phyloP scores from a whole-genome alignment of 2,329 filamentous ascomycete genomes.

The Xylaria sp. region DNA sequence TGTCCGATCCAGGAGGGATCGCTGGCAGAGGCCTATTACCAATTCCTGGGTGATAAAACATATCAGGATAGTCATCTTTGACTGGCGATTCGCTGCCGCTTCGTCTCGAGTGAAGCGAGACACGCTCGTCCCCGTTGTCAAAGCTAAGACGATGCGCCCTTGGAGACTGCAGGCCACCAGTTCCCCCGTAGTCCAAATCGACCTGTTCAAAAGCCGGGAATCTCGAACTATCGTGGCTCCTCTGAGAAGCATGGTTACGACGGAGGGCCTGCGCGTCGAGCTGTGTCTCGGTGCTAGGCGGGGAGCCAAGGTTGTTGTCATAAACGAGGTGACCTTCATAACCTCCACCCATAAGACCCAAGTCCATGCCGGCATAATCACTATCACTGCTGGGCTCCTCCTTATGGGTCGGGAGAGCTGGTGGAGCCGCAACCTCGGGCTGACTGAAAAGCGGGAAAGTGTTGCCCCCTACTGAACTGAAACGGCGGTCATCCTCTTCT shows the following conservation, averaged over 20 bases:
- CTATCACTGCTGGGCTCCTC: slow-evolving; percentile 74
- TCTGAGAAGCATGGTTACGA: slow-evolving; percentile 50
- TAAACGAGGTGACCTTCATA: slow-evolving; percentile 66
- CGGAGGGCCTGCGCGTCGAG: slow-evolving; percentile 60
- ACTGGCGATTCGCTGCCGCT: slow-evolving; percentile 73
- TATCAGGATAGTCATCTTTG: slow-evolving; percentile 82
- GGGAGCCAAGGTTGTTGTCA: slow-evolving; percentile 58
- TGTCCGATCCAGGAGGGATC: slow-evolving; percentile 71
- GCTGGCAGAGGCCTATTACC: slow-evolving; percentile 71
- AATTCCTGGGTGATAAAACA: slow-evolving; percentile 93
- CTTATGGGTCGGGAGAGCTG: slow-evolving; percentile 57
- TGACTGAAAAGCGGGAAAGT: slow-evolving; percentile 61
- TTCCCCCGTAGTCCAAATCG: slow-evolving; percentile 86
- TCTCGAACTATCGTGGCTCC: slow-evolving; percentile 55
- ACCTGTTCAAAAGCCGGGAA: slow-evolving; percentile 66
- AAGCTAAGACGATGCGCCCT: slow-evolving; percentile 81
- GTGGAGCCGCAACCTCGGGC: slow-evolving; percentile 49
- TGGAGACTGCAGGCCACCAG: slow-evolving; percentile 86
- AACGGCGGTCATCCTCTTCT: slow-evolving; percentile 77
- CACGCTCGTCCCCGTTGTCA: slow-evolving; percentile 88
- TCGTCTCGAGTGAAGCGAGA: slow-evolving; percentile 64
- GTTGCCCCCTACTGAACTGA: slow-evolving; percentile 59
- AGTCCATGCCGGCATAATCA: slow-evolving; percentile 77
- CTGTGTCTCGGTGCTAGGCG: slow-evolving; percentile 53
- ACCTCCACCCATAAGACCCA: slow-evolving; percentile 78